A percentile compares a stretch with the other conserved stretches of the same genome.
Evolutionary conservation across 78 protist species (phyloP).

Genomic region (Trichosphaerium sp.): DNA sequence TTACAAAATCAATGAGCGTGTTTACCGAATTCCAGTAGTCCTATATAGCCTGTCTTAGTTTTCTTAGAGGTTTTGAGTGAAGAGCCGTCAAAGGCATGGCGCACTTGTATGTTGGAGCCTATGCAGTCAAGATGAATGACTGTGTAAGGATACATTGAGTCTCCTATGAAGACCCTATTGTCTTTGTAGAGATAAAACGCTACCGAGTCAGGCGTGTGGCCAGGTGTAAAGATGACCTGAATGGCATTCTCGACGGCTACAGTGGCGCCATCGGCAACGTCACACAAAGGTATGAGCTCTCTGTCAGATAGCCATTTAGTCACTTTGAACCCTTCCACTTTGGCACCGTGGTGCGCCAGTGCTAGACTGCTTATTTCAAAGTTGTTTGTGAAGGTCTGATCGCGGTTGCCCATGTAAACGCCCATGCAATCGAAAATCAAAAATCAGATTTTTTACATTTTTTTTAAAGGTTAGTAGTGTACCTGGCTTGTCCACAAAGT

Average conservation of each 20-base stretch:
- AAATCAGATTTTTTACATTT: no score
- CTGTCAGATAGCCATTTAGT: neutral
- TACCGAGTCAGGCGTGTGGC: conserved; percentile 4
- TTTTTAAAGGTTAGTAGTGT: no score
- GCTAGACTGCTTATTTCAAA: neutral
- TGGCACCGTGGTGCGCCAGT: neutral
- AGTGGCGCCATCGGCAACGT: neutral
- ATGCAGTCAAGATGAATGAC: neutral
- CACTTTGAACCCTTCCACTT: neutral
- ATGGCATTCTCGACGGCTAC: neutral
- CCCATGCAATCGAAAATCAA: no score
- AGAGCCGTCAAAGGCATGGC: no score
- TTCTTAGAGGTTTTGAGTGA: no score
- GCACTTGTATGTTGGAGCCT: no score
- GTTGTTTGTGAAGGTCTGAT: neutral
- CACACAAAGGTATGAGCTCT: neutral
- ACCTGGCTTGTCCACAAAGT: neutral
- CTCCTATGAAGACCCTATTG: neutral
- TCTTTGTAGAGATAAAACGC: neutral
- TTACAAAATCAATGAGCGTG: neutral
- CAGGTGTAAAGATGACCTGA: conserved; percentile 3
- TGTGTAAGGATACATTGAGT: neutral
- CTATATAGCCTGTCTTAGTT: neutral
- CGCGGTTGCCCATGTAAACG: neutral
- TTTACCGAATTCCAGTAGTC: neutral